Percentiles rank a stretch among this genome's conserved stretches.
Conservation (phyloP, 331 rosid species). For the Pyrus hybrid region DNA sequence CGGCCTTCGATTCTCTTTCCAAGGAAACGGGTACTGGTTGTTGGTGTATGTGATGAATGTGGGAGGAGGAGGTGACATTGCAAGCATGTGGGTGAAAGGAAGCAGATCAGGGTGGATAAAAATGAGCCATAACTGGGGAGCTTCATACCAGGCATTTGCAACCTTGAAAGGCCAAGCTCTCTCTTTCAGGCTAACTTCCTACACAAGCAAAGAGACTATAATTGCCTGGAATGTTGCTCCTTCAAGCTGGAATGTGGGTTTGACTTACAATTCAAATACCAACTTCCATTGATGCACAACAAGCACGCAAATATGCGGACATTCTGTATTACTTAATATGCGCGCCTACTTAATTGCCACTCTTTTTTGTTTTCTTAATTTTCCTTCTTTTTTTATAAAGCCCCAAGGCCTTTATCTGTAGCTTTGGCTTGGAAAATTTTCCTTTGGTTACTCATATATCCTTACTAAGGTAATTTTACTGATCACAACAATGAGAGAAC, state of each 20-base stretch:
- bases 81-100: slow-evolving; percentile 70
- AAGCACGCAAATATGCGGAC: neutral
- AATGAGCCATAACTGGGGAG: slow-evolving; percentile 98
- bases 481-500: neutral
- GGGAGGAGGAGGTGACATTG: slow-evolving; percentile 83
- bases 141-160: slow-evolving; percentile 89
- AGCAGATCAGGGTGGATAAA: slow-evolving; percentile 64
- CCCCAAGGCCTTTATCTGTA: neutral
- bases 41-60: slow-evolving; percentile 91
- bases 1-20: slow-evolving; percentile 64
- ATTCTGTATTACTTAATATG: too few species aligned
- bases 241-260: slow-evolving; percentile 52
- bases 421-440: slow-evolving; percentile 1
- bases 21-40: slow-evolving; percentile 89
- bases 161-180: slow-evolving; percentile 65
- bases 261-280: slow-evolving; percentile 37
- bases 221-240: slow-evolving; percentile 69
- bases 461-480: neutral
- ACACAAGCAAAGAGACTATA: slow-evolving; percentile 52
- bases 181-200: slow-evolving; percentile 70
- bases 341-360: too few species aligned
- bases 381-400: neutral
- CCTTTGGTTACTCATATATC: neutral
- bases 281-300: slow-evolving; percentile 41
- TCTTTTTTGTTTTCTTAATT: neutral